Conservation (phyloP, 495 filamentous ascomycete species). For the Penicillium canescens region DNA sequence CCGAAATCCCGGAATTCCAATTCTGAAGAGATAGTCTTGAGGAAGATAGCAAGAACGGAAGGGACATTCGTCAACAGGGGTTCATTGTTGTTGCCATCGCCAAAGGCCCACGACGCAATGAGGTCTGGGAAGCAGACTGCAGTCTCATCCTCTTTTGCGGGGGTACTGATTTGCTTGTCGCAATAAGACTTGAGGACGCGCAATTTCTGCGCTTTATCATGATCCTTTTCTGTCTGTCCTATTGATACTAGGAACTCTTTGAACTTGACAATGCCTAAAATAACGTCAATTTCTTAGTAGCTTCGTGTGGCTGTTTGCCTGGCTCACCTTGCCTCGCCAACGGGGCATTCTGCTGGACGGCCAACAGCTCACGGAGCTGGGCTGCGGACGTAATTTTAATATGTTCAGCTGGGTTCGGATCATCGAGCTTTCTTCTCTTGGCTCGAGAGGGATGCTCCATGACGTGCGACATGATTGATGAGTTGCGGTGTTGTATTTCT, state of each 20-base stretch:
- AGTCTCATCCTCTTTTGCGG: slow-evolving; percentile 53
- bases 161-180: slow-evolving; percentile 59
- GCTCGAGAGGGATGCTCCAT: slow-evolving; percentile 27
- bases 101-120: slow-evolving; percentile 78
- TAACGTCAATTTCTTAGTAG: background rate
- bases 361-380: slow-evolving; percentile 63
- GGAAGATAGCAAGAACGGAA: slow-evolving; percentile 72
- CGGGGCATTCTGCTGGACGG: slow-evolving; percentile 63
- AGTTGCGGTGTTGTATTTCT: slow-evolving; percentile 16
- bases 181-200: slow-evolving; percentile 73
- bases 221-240: slow-evolving; percentile 48
- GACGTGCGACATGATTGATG: slow-evolving; percentile 24
- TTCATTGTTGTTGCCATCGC: slow-evolving; percentile 69
- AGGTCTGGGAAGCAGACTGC: slow-evolving; percentile 68
- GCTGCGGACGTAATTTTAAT: slow-evolving; percentile 56
- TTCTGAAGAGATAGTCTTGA: slow-evolving; percentile 68
- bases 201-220: slow-evolving; percentile 49
- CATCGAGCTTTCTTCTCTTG: slow-evolving; percentile 48
- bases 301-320: background rate
- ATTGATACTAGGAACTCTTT: slow-evolving; percentile 73
- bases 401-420: slow-evolving; percentile 15
- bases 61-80: slow-evolving; percentile 71
- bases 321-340: slow-evolving; percentile 64
- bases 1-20: slow-evolving; percentile 73
- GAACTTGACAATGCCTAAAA: slow-evolving; percentile 68